Conservation (phyloP, 1,284 basidiomycete genomes). For the Anthracocystis setariae region DNA sequence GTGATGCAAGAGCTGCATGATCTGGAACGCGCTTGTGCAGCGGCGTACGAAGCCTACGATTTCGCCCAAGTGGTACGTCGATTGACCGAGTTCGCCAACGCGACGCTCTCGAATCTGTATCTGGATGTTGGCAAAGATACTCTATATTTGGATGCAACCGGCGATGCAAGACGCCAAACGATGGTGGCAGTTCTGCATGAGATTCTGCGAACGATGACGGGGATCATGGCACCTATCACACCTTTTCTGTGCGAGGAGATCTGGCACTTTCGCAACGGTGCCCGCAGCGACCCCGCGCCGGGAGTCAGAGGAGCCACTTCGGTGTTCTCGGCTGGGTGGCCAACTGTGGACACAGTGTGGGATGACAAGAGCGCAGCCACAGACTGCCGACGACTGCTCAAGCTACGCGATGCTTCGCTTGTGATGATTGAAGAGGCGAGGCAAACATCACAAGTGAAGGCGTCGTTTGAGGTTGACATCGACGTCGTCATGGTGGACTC, state of each 20-base stretch:
- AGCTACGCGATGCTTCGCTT: constrained; percentile 37
- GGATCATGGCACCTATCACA: constrained; percentile 83
- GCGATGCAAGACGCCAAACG: constrained; percentile 74
- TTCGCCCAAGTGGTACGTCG: constrained; percentile 77
- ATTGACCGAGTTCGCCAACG: constrained; percentile 69
- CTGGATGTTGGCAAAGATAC: constrained; percentile 92
- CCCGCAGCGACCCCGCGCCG: constrained; percentile 44
- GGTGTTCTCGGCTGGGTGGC: constrained; percentile 60
- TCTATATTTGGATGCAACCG: constrained; percentile 78
- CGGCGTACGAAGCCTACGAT: constrained; percentile 79
- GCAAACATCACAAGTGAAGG: constrained; percentile 39
- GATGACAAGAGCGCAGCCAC: constrained; percentile 18
- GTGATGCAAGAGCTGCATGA: constrained; percentile 83
- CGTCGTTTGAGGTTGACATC: constrained; percentile 51
- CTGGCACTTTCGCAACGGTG: constrained; percentile 70
- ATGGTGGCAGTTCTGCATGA: constrained; percentile 79
- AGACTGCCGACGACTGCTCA: constrained; percentile 30
- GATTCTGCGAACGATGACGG: constrained; percentile 77
- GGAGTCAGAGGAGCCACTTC: constrained; percentile 27
- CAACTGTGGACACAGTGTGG: constrained; percentile 30
- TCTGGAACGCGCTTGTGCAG: constrained; percentile 76
- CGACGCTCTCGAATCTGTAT: constrained; percentile 75
- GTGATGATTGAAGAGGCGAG: constrained; percentile 52
- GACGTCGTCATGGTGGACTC: constrained; percentile 21
- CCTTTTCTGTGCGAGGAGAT: constrained; percentile 95